phyloP scores from a whole-genome alignment of 495 filamentous ascomycete species.

The Xylaria telfairii region DNA sequence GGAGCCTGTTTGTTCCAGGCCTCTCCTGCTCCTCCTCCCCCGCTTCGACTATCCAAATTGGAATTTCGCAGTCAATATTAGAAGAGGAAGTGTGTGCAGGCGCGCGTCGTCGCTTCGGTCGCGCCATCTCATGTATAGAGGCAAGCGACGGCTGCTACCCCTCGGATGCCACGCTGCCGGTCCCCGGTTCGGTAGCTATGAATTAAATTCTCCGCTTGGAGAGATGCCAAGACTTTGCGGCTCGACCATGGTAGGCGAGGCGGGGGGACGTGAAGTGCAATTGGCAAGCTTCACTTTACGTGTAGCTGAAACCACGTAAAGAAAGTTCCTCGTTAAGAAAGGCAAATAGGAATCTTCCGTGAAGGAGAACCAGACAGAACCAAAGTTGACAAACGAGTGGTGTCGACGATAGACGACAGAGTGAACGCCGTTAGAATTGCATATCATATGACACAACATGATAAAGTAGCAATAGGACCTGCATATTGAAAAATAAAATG shows the following conservation, averaged over 20 bases:
- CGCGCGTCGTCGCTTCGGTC: not conserved
- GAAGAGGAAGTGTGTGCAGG: not conserved
- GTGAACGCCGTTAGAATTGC: not conserved
- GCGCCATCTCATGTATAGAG: slow-evolving; percentile 14
- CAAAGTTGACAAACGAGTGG: too few relatives aligned
- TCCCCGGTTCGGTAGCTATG: not conserved
- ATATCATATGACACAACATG: not conserved
- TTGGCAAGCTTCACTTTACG: not conserved
- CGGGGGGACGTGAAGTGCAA: not conserved
- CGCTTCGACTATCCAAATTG: not conserved
- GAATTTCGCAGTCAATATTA: not conserved
- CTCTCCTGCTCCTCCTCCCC: not conserved
- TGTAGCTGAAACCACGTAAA: not conserved
- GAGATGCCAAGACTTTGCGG: slow-evolving; percentile 18
- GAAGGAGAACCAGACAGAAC: too few relatives aligned
- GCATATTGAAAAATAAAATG: not conserved
- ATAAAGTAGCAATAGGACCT: not conserved
- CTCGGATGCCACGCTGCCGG: not conserved
- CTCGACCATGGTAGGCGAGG: slow-evolving; percentile 1
- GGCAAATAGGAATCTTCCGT: too few relatives aligned
- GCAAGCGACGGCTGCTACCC: slow-evolving; percentile 11
- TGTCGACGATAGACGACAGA: not conserved
- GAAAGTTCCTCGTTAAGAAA: not conserved
- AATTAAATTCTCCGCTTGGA: slow-evolving; percentile 16
- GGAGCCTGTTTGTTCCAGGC: slow-evolving; percentile 16